Conservation (phyloP, 805 yeast genomes). For the Wickerhamiella parazyma region DNA sequence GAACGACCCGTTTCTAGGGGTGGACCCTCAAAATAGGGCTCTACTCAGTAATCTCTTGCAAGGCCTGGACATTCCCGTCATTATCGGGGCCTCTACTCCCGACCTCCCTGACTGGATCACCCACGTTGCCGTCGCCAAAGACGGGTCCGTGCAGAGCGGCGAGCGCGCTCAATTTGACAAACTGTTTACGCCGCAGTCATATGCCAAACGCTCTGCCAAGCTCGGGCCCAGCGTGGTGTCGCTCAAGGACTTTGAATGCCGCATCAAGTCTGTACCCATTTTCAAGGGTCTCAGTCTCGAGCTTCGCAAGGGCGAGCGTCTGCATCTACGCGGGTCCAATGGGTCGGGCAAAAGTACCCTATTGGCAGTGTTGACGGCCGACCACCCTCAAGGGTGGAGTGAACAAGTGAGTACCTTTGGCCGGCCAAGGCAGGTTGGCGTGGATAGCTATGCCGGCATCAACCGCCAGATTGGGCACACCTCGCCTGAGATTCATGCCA, state of each 20-base stretch:
- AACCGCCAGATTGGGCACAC: slow-evolving; percentile 72
- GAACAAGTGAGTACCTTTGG: slow-evolving; percentile 51
- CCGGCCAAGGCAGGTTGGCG: slow-evolving; percentile 58
- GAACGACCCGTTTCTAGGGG: slow-evolving; percentile 87
- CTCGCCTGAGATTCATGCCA: slow-evolving; percentile 84
- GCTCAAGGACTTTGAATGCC: slow-evolving; percentile 48
- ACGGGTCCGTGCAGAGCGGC: slow-evolving; percentile 33
- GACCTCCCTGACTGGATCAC: slow-evolving; percentile 66
- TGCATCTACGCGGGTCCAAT: slow-evolving; percentile 83
- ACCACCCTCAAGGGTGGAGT: slow-evolving; percentile 95
- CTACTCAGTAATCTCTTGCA: slow-evolving; percentile 44
- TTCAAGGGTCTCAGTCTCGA: slow-evolving; percentile 51
- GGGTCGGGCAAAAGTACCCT: slow-evolving; percentile 92
- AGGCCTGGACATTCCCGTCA: slow-evolving; percentile 34
- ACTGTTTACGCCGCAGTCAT: slow-evolving; percentile 4
- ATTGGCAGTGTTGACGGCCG: slow-evolving; percentile 73
- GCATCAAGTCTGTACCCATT: slow-evolving; percentile 49
- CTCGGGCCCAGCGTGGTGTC: slow-evolving; percentile 29
- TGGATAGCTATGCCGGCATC: slow-evolving; percentile 59
- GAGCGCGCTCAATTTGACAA: slow-evolving; percentile 6
- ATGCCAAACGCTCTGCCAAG: background rate
- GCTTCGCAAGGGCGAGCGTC: slow-evolving; percentile 56
- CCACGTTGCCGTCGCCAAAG: slow-evolving; percentile 50
- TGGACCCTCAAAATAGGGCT: slow-evolving; percentile 61
- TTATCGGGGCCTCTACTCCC: slow-evolving; percentile 67